Evolutionary conservation across 108 stramenopile species (phyloP), one percentile per base, ranked within the genome.

Genomic region (Cylindrotheca closterium): DNA sequence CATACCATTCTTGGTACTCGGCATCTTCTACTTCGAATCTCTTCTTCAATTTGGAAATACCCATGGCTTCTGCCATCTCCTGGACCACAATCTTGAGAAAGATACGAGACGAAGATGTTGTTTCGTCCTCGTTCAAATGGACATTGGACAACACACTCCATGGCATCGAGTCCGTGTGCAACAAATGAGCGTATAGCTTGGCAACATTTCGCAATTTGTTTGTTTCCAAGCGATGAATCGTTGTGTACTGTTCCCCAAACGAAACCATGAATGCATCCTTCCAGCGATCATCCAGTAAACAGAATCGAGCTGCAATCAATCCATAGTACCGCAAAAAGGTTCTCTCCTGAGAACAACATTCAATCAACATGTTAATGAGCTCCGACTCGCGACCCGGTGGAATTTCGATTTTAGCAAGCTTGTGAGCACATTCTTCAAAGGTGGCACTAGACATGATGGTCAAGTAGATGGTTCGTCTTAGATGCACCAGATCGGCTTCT

Each of bases 151-250:
- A 59, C 25, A 86, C 91, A 25, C 93, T 96, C 99, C 99, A 99
- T 0, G 99, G 96, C 47, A 98, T 69, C 8, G 99, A 86, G 73
- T 99, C 98, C 17, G 95, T 96, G 70, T 95, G 88, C 55, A 99
- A 75, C 1, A 99, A 74, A 77, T 98, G 98, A n/a, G 98, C 96
- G 79, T 98, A 99, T 3, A 99, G 71, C 63, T 97, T 98, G 60
- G 99, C 99, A 30, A 98, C 98, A 70, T 99, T 99, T 17, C 98
- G 91, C 56, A 99, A 69, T 68, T 98, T 97, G 78, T 98, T 99
- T 18, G 98, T 98, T 80, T 99, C 99, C 63, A 99, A 65, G 23
- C 99, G 91, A 77, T 97, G 97, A 68, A 97, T 96, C 21, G 95
- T 96, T 1, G 66, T 84, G 72, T 96, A 97, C 65, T 97, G 95